A percentile compares a stretch with the other conserved stretches of the same genome.
Conservation (phyloP, 768 basidiomycete species). For the Pisolithus microcarpus region DNA sequence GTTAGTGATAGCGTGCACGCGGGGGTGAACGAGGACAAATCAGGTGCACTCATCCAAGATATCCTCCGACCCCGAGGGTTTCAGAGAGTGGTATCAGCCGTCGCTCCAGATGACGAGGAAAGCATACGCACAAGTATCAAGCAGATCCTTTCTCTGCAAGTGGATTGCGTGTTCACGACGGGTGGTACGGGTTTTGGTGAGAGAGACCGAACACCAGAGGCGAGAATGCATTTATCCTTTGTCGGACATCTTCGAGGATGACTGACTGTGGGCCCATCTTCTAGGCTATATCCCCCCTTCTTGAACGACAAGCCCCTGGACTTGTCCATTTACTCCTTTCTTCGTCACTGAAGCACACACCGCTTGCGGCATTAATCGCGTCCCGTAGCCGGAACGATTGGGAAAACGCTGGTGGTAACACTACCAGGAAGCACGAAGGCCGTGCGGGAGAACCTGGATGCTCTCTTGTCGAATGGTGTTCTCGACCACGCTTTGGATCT, state of each 20-base stretch:
- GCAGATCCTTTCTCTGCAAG: constrained; percentile 36
- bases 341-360: constrained; percentile 64
- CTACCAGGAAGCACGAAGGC: constrained; percentile 85
- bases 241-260: neutral
- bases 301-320: constrained; percentile 62
- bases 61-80: constrained; percentile 37
- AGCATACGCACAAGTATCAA: constrained; percentile 44
- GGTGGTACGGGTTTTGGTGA: constrained; percentile 86
- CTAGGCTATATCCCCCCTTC: constrained; percentile 55
- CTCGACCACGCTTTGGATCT: constrained; percentile 68
- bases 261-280: neutral
- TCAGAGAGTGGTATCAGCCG: constrained; percentile 29
- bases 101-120: constrained; percentile 62
- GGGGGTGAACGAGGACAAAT: constrained; percentile 48
- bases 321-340: constrained; percentile 69
- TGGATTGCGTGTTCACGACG: constrained; percentile 75
- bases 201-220: constrained; percentile 81
- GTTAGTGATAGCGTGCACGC: constrained; percentile 67
- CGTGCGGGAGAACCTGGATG: constrained; percentile 68
- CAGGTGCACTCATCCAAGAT: constrained; percentile 55
- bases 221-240: constrained; percentile 16
- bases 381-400: constrained; percentile 71
- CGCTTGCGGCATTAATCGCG: constrained; percentile 76
- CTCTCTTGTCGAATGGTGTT: constrained; percentile 51
- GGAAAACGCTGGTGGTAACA: constrained; percentile 62